Base-by-base conservation (phyloP, 371 early-diverging fungal species). In the Rhizopus sp. region DNA sequence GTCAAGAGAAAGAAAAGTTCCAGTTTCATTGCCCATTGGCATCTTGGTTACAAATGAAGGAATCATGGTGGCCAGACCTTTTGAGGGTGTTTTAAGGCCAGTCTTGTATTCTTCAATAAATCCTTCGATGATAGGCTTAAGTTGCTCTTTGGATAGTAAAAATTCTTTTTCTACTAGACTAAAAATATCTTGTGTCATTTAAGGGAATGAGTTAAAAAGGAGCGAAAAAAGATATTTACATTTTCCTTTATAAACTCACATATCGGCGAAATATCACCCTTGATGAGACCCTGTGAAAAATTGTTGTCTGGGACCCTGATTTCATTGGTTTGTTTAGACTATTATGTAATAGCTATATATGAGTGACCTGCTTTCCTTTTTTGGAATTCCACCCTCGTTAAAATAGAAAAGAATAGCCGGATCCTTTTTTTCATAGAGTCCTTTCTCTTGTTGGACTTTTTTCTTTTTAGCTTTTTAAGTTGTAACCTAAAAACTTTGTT, bases 1-100 rank as follows among this genome's bases (percentile, higher is more conserved):
- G 74, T 97, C 97, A 40, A 97, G 78, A 17, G 95, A 92, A 23
- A 97, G 76, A 77, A 82, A 94, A 34, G 85, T 84, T 35, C 95
- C 96, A 9, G 73, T 85, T 62, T 95, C 96, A 46, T 81, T 65
- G 33, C 95, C 96, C 17, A 82, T 87, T n/a, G 96, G 96, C 41
- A 90, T 75, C 45, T 79, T 66, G 35, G 84, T 84, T 44, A 96
- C 93, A 73, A 83, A 95, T 2, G 95, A 91, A 16, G 96, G 96
- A 60, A 96, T 85, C 83, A 75, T 79, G 53, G 82, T 81, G 16
- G 80, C 73, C 31, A 84, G 63, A 38, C 82, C 84, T 50, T 78
- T 72, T 41, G 72, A 72, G n/a, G 69, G 64, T 8, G 73, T 73
- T 15, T 63, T 66, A 16, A 77, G 67, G 7, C 77, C 77, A n/a